phyloP scores from a whole-genome alignment of 495 filamentous ascomycete species.

The Parathielavia appendiculata region DNA sequence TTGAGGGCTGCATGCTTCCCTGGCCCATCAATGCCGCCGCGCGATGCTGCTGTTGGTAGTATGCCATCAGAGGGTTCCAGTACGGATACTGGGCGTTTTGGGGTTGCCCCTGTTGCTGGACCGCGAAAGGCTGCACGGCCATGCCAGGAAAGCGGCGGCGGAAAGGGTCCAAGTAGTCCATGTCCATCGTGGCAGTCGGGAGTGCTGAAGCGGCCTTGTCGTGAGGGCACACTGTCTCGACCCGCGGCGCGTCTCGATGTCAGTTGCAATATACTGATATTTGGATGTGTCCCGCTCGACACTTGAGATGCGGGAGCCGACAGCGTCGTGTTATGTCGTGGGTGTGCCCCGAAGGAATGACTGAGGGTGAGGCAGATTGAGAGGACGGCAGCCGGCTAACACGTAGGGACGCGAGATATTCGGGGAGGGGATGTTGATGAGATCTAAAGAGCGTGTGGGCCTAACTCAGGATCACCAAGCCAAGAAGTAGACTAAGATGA shows the following conservation, averaged over 20 bases:
- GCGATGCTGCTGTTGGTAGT: slow-evolving; percentile 32
- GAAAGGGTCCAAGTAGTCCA: slow-evolving; percentile 32
- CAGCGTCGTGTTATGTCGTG: neutral
- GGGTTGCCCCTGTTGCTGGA: slow-evolving; percentile 20
- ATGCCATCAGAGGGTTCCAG: slow-evolving; percentile 29
- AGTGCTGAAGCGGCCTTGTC: slow-evolving; percentile 1
- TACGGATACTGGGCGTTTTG: slow-evolving; percentile 25
- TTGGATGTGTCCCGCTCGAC: neutral
- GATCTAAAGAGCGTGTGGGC: slow-evolving; percentile 34
- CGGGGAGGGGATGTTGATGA: slow-evolving; percentile 13
- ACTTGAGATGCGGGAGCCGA: neutral
- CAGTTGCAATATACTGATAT: neutral
- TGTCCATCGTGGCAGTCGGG: slow-evolving; percentile 21
- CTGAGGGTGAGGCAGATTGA: slow-evolving; percentile 35
- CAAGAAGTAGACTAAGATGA: slow-evolving; percentile 17
- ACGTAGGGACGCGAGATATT: slow-evolving; percentile 1
- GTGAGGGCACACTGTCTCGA: neutral
- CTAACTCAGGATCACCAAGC: slow-evolving; percentile 20
- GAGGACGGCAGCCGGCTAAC: neutral
- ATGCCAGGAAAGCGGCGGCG: slow-evolving; percentile 24
- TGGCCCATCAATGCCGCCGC: slow-evolving; percentile 31
- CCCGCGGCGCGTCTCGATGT: neutral
- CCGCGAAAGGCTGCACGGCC: slow-evolving; percentile 20
- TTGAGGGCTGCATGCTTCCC: slow-evolving; percentile 28
- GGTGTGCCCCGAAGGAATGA: slow-evolving; percentile 38